Evolutionary conservation across 257 asterid species (phyloP).

Genomic region (Capsicum rhomboideum): DNA sequence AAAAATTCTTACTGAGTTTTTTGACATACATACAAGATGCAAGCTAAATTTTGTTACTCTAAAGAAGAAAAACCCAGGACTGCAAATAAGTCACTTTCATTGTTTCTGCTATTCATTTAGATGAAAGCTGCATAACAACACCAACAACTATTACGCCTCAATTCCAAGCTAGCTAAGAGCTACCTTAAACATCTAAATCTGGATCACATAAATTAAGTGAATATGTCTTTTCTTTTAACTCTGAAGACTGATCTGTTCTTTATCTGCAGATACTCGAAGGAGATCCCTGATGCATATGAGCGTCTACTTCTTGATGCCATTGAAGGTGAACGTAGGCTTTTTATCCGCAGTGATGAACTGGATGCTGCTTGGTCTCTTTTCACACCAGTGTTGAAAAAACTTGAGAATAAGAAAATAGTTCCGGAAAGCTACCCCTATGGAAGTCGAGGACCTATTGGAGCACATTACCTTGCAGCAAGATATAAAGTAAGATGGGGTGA

Average conservation of each 20-base stretch:
- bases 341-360: slow-evolving; percentile 87
- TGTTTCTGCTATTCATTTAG: not conserved
- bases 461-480: slow-evolving; percentile 87
- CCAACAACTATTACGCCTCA: not conserved
- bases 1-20: not conserved
- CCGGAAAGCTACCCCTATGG: slow-evolving; percentile 94
- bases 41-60: not conserved
- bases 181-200: not conserved
- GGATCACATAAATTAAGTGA: not conserved
- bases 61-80: not conserved
- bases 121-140: not conserved
- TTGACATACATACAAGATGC: slow-evolving; percentile 1
- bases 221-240: not conserved
- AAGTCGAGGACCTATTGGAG: slow-evolving; percentile 94
- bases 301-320: slow-evolving; percentile 86
- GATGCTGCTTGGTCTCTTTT: slow-evolving; percentile 97
- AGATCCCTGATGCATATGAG: slow-evolving; percentile 97
- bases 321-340: slow-evolving; percentile 94
- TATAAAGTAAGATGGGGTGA: slow-evolving; percentile 95
- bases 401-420: slow-evolving; percentile 53
- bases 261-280: slow-evolving; percentile 61
- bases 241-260: not conserved
- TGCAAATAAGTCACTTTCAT: not conserved
- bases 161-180: not conserved
- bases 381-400: slow-evolving; percentile 77